Base-by-base conservation (phyloP, 108 stramenopile genomes). In the Nitzschia sp. region DNA sequence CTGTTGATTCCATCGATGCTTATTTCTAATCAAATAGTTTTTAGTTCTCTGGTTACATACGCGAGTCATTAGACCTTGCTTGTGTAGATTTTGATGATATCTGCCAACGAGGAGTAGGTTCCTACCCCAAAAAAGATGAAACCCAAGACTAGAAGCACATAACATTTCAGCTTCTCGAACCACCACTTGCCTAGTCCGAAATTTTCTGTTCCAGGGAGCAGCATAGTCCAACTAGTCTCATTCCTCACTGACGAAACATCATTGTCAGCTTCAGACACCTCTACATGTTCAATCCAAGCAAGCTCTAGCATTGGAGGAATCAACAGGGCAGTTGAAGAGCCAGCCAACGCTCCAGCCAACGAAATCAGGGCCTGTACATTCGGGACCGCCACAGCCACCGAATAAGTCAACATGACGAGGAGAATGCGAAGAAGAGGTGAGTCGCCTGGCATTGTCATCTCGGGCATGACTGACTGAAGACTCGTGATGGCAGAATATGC, bases 1-100 rank as follows among this genome's bases (percentile, higher is more conserved):
- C 68, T 25, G 88, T 94, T 48, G 62, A 76, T 37, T 81, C 90
- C 11, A 91, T 94, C 54, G 90, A 94, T 68, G 90, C 82, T 10
- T 94, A 84, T 70, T 93, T 86, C 60, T 93, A 86, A 86, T 6
- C 14, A 34, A 44, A 10, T 17, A 10, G 8, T 25, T 63, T 14
- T 38, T 10, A 10, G 39, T 59, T 2, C 38, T 38, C 17, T 41
- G 12, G 3, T 55, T 55, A 21, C 53, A 34, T 34, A 5, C 29
- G 29, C 5, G 29, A 34, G 53, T 48, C 46, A 2, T 48, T 48
- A 48, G 17, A 6, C 17, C 6, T 2, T 5, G 1, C 6, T 17
- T 48, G 25, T 44, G 46, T 70, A 70, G 25, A 72, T 46, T 73
- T 38, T 11, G 3, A 82, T 53, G 57, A 82, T 82, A 63, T 82